Evolutionary conservation across 345 rosid genomes (phyloP), one percentile per base, ranked within the genome.

Genomic region (Populus simonii): DNA sequence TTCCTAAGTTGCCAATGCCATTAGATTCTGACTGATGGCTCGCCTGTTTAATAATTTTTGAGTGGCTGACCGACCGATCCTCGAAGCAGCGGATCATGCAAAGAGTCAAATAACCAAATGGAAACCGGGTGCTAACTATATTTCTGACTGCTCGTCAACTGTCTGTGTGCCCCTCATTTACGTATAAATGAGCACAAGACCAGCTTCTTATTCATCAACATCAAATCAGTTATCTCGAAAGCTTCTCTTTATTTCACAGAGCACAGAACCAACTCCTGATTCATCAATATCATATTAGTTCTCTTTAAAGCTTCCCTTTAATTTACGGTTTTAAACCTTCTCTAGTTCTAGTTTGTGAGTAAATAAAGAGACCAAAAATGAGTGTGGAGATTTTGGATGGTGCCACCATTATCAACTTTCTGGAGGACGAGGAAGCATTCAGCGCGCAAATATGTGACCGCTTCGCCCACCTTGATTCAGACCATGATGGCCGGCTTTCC

Each of bases 351-450:
- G 36, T 4, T 4, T 4, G 36, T 3, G 6, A 33, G 36, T 33
- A 0, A 33, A 33, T 33, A 4, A 6, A 4, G 0, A 3, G 16
- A 53, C 23, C 43, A 0, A 83, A 47, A 61, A 86, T 86, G 89
- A 86, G 89, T 17, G 87, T 86, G 59, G 89, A 84, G 73, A 61
- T 86, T 1, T 55, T 86, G 66, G 87, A 86, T 38, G 59, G 83
- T 4, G 73, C 78, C 5, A 86, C 89, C 17, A 86, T 86, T 27
- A 74, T 82, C n/a, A 78, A 35, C 82, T 87, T 87, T 29, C 74
- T 87, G 11, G 85, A 85, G 72, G 88, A 87, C 12, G 86, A 87
- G 57, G 87, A 84, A 59, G 90, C 88, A 11, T 87, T 87, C 83
- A 18, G 22, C 67, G 25, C 33, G 27, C 82, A 75, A 0, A n/a